Percentiles rank a stretch among this genome's conserved stretches.
phyloP scores from a whole-genome alignment of 2,329 filamentous ascomycete species.

The Pleoardoris graminearum region DNA sequence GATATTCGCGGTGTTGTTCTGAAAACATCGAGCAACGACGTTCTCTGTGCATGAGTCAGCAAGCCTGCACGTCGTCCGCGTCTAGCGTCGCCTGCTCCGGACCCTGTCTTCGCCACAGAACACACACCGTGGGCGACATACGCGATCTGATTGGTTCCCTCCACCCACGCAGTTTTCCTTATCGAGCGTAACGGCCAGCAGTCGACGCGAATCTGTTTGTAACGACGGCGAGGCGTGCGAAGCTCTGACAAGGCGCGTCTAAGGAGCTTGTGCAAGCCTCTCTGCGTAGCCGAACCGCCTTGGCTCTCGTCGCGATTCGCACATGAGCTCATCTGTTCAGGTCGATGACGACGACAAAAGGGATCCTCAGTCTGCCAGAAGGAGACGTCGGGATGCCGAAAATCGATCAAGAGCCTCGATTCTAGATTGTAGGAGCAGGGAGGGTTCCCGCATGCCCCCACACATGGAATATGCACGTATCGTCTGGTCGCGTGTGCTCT shows the following conservation, averaged over 20 bases:
- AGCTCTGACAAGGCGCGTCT: conserved; percentile 7
- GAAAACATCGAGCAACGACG: too few relatives aligned
- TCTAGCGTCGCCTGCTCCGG: not conserved
- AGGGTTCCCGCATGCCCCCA: conserved; percentile 5
- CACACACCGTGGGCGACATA: conserved; percentile 13
- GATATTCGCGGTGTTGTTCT: not conserved
- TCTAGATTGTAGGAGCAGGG: not conserved
- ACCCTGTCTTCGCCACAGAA: conserved; percentile 13
- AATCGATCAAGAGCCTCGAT: not conserved
- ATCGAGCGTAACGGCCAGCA: conserved; percentile 3
- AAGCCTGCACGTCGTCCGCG: not conserved
- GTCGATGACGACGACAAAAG: not conserved
- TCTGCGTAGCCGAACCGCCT: conserved; percentile 7
- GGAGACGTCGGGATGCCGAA: not conserved
- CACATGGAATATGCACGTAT: conserved; percentile 3
- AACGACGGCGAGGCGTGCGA: conserved; percentile 2
- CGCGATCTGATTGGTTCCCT: conserved; percentile 20
- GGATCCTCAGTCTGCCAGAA: not conserved
- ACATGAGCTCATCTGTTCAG: too few relatives aligned
- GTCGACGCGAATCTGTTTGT: not conserved
- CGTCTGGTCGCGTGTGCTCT: conserved; percentile 13
- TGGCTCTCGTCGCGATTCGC: conserved; percentile 16
- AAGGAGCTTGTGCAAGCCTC: conserved; percentile 22
- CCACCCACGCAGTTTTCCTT: conserved; percentile 2
- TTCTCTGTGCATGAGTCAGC: not conserved